Base-by-base conservation (phyloP, 805 yeast species). In the Candida michaelii region DNA sequence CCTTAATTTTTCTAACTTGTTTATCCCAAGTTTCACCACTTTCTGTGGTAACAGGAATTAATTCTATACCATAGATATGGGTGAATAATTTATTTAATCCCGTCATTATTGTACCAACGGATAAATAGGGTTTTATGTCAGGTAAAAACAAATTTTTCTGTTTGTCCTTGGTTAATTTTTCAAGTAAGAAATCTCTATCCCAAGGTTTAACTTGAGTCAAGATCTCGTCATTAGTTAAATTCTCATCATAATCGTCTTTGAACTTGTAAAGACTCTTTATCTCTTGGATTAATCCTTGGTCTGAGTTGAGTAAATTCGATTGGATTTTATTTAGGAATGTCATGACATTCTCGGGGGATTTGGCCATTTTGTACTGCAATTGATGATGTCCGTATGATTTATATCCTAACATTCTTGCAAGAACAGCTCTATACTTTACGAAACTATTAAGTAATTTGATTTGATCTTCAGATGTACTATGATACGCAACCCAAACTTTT, bases 281-380 rank as follows among this genome's bases (percentile, higher is more conserved):
- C 61, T 91, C 97, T 4, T 63, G 53, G 4, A 71, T 60, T 0
- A 93, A 86, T 3, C 33, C 36, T n/a, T 43, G 33, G 11, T 38
- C 50, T 4, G 32, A 27, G 0, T 51, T 46, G 73, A 79, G 44
- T 57, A 73, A 41, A 73, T 75, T 48, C 2, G 61, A 59, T 9
- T 84, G 77, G 40, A 90, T 61, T 30, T 82, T 80, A 2, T 69
- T 62, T 40, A 93, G 64, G 50, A 93, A 89, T 8, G 82, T 71
- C 47, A 70, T 60, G 2, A 90, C 99, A 53, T 87, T 81, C 29
- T 78, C 79, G 0, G 97, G 95, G 8, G 65, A 74, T 47, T 81
- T 81, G 7, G 96, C 96, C 96, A 93, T 87, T 60, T 93, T 93
- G 47, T 89, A 95, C 46, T 79, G 80, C 25, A 93, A 66, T 56